These are phyloP conservation scores for Lentinula sp. DNA, from an alignment of 768 basidiomycete species.

Conservation along the genomic window DNA sequence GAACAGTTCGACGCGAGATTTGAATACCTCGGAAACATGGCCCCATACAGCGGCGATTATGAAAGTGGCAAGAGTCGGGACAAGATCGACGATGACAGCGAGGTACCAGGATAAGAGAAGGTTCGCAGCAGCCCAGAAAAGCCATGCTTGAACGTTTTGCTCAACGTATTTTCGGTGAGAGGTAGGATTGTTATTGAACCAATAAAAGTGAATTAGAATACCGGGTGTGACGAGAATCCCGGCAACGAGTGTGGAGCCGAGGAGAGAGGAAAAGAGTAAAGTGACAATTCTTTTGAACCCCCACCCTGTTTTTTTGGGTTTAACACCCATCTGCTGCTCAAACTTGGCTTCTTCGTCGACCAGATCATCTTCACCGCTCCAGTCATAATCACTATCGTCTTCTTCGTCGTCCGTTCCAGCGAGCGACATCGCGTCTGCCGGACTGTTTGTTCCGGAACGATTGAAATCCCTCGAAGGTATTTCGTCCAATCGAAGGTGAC, in stretches of 20 bases:
- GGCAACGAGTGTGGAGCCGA: slow-evolving; percentile 66
- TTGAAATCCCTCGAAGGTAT: background rate
- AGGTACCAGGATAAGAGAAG: slow-evolving; percentile 76
- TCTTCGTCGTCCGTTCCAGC: slow-evolving; percentile 56
- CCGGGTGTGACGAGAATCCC: slow-evolving; percentile 55
- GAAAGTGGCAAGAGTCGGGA: slow-evolving; percentile 50
- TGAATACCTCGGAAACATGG: slow-evolving; percentile 65
- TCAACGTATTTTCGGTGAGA: slow-evolving; percentile 53
- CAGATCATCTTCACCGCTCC: slow-evolving; percentile 76
- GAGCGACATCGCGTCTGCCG: slow-evolving; percentile 32
- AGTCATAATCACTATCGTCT: slow-evolving; percentile 56
- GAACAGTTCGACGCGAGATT: slow-evolving; percentile 63
- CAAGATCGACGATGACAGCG: slow-evolving; percentile 63
- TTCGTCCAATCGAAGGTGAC: slow-evolving; percentile 7
- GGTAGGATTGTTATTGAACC: slow-evolving; percentile 57
- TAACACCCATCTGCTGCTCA: slow-evolving; percentile 50
- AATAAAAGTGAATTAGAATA: slow-evolving; percentile 61
- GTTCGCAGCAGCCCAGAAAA: slow-evolving; percentile 79
- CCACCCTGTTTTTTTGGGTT: slow-evolving; percentile 39
- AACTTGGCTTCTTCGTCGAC: slow-evolving; percentile 66
- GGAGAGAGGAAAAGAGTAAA: slow-evolving; percentile 63
- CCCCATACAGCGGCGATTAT: slow-evolving; percentile 63
- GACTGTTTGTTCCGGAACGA: slow-evolving; percentile 20
- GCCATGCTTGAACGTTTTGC: slow-evolving; percentile 69
- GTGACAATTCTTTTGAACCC: slow-evolving; percentile 51